Percentiles rank a stretch among this genome's conserved stretches.
These are phyloP conservation scores for Starmera pachycereana DNA, from an alignment of 805 yeast genomes.

Conservation along the genomic window DNA sequence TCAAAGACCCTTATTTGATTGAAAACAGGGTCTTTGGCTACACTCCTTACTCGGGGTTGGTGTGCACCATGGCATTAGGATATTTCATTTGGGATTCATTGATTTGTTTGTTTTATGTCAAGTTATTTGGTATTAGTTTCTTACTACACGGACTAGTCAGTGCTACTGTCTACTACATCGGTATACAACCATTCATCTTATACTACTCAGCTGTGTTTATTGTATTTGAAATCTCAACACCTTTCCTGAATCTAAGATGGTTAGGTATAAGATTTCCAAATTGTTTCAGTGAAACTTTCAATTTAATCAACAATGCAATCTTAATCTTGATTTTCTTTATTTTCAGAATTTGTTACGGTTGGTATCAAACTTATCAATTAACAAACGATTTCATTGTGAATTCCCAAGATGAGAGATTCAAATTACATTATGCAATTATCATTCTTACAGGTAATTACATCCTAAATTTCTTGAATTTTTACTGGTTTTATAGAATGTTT, in stretches of 20 bases:
- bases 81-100: constrained; percentile 79
- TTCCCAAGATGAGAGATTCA: constrained; percentile 33
- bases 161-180: constrained; percentile 50
- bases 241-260: constrained; percentile 83
- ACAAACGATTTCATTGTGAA: constrained; percentile 31
- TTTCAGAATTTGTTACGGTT: constrained; percentile 71
- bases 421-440: constrained; percentile 22
- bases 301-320: constrained; percentile 53
- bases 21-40: constrained; percentile 48
- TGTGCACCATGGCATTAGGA: constrained; percentile 56
- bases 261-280: constrained; percentile 63
- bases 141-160: constrained; percentile 73
- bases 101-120: constrained; percentile 46
- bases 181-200: constrained; percentile 56
- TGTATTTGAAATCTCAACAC: constrained; percentile 73
- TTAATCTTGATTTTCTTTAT: constrained; percentile 55
- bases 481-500: constrained; percentile 78
- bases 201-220: constrained; percentile 69
- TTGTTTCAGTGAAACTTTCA: constrained; percentile 38
- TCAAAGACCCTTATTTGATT: constrained; percentile 37
- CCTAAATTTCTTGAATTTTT: constrained; percentile 52
- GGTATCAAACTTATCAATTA: constrained; percentile 45
- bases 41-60: constrained; percentile 61
- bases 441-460: constrained; percentile 36
- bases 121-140: constrained; percentile 63